A percentile compares a stretch with the other conserved stretches of the same genome.
Conservation (phyloP, 2,329 filamentous ascomycete species). For the Orbilia brochopaga region DNA sequence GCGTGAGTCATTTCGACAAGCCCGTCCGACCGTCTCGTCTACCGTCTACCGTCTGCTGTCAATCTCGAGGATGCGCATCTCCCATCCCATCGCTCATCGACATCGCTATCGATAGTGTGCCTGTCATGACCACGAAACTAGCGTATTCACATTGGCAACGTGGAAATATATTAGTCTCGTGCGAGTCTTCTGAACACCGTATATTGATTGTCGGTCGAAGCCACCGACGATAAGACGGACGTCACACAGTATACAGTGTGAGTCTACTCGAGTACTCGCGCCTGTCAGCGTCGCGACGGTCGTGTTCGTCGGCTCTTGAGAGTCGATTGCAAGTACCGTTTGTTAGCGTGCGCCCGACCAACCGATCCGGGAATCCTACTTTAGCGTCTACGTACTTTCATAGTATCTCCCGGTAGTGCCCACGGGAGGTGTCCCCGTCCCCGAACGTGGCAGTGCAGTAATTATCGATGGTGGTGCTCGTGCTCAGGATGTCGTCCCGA, state of each 20-base stretch:
- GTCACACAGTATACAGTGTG: too few relatives aligned
- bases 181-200: too few relatives aligned
- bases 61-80: conserved; percentile 4
- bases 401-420: conserved; percentile 9
- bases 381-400: not conserved
- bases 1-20: conserved; percentile 28
- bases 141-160: too few relatives aligned
- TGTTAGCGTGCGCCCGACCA: too few relatives aligned
- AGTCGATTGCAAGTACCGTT: too few relatives aligned
- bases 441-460: conserved; percentile 37
- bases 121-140: not conserved
- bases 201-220: too few relatives aligned
- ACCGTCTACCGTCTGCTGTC: not conserved
- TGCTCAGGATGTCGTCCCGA: conserved; percentile 11
- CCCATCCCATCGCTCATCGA: conserved; percentile 1
- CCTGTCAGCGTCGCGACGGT: too few relatives aligned
- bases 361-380: conserved; percentile 27
- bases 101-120: not conserved
- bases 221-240: too few relatives aligned
- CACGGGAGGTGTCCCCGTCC: not conserved
- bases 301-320: too few relatives aligned
- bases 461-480: conserved; percentile 25
- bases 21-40: too few relatives aligned
- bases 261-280: too few relatives aligned
- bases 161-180: too few relatives aligned